Conservation (phyloP, 2,329 filamentous ascomycete species). For the Pseudogymnoascus verrucosus region DNA sequence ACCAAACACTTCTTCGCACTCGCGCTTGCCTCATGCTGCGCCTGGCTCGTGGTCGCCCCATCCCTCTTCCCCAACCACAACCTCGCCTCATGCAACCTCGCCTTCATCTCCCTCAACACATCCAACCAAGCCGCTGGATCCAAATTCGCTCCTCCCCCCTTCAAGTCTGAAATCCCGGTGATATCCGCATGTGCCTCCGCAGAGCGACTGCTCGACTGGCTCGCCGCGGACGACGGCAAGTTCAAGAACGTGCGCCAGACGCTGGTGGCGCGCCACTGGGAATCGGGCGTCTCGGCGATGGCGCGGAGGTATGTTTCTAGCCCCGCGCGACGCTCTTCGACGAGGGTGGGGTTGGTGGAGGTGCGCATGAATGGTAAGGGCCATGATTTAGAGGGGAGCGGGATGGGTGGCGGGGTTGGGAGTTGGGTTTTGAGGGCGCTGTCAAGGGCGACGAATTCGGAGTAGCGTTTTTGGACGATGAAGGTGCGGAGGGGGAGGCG, state of each 20-base stretch:
- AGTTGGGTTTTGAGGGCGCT: slow-evolving; percentile 50
- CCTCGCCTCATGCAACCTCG: slow-evolving; percentile 58
- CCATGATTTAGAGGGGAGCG: slow-evolving; percentile 72
- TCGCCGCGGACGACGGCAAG: slow-evolving; percentile 45
- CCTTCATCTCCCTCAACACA: slow-evolving; percentile 65
- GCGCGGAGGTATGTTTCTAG: slow-evolving; percentile 65
- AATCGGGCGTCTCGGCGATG: slow-evolving; percentile 66
- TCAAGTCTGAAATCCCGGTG: slow-evolving; percentile 31
- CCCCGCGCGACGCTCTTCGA: slow-evolving; percentile 58
- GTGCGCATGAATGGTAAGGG: slow-evolving; percentile 52
- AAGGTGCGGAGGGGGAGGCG: slow-evolving; percentile 69
- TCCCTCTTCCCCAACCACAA: slow-evolving; percentile 62
- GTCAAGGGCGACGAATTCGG: slow-evolving; percentile 66
- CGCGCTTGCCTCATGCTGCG: slow-evolving; percentile 57
- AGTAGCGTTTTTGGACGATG: slow-evolving; percentile 74
- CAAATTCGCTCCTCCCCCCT: slow-evolving; percentile 32
- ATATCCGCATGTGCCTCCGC: slow-evolving; percentile 13
- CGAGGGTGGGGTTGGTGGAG: slow-evolving; percentile 58
- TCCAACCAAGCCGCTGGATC: slow-evolving; percentile 70
- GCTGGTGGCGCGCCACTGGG: slow-evolving; percentile 65
- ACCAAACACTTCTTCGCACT: slow-evolving; percentile 69
- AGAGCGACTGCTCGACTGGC: slow-evolving; percentile 21
- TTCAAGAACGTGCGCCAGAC: slow-evolving; percentile 69
- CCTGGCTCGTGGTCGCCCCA: slow-evolving; percentile 42
- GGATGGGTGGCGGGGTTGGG: slow-evolving; percentile 54